Evolutionary conservation across 805 yeast species (phyloP).

Genomic region (Metschnikowia baotianmanensis): DNA sequence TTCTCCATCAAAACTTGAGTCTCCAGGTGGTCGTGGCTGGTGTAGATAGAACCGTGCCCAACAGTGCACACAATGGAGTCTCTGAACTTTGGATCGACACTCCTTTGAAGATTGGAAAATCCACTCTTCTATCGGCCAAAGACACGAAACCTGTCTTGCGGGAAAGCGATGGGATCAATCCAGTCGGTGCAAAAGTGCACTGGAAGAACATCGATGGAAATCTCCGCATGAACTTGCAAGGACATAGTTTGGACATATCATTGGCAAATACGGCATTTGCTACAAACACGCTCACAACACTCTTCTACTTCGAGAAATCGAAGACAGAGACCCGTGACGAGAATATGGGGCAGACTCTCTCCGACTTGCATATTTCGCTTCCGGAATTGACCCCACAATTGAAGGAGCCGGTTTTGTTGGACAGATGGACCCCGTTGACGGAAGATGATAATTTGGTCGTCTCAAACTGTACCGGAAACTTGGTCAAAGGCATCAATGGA

Average conservation of each 20-base stretch:
- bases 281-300: conserved; percentile 33
- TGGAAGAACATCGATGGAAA: conserved; percentile 36
- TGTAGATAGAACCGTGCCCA: conserved; percentile 36
- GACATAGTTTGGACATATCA: conserved; percentile 20
- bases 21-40: conserved; percentile 43
- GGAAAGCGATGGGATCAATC: conserved; percentile 36
- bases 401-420: conserved; percentile 16
- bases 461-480: conserved; percentile 54
- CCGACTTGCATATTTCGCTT: conserved; percentile 25
- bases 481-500: conserved; percentile 54
- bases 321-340: conserved; percentile 4
- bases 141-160: conserved; percentile 22
- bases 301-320: conserved; percentile 33
- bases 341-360: conserved; percentile 29
- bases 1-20: conserved; percentile 22
- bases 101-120: conserved; percentile 18
- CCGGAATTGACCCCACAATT: conserved; percentile 20
- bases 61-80: conserved; percentile 33
- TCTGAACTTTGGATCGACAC: conserved; percentile 40
- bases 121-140: conserved; percentile 25
- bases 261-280: conserved; percentile 43
- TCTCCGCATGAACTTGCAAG: conserved; percentile 21
- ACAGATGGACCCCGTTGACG: conserved; percentile 35
- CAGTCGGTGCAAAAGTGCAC: conserved; percentile 35
- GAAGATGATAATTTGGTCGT: conserved; percentile 34